Conservation (phyloP, 2,329 filamentous ascomycete genomes). For the Dendrostoma leiphaemia region DNA sequence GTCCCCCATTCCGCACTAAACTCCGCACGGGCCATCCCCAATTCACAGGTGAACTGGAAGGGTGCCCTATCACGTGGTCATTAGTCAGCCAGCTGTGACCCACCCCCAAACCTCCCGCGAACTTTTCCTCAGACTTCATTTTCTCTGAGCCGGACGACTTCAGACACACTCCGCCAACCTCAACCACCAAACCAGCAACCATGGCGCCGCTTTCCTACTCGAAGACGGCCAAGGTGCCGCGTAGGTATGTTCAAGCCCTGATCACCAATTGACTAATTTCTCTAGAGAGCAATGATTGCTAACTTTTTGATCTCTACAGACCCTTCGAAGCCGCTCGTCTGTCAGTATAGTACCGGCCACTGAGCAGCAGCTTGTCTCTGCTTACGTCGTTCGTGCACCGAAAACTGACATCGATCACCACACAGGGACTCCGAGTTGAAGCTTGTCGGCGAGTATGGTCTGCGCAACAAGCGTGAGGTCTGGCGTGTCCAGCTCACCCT, state of each 20-base stretch:
- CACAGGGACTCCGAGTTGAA: slow-evolving; percentile 98
- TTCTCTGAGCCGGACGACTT: background rate
- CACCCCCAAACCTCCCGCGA: slow-evolving; percentile 2
- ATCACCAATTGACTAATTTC: background rate
- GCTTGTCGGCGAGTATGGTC: slow-evolving; percentile 99
- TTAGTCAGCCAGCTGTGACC: background rate
- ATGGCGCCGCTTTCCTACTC: slow-evolving; percentile 72
- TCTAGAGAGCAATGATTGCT: background rate
- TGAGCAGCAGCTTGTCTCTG: slow-evolving; percentile 97
- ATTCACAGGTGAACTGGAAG: background rate
- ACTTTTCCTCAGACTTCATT: slow-evolving; percentile 1
- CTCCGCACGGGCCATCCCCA: background rate
- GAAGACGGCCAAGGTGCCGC: slow-evolving; percentile 98
- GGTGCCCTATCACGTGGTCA: slow-evolving; percentile 6
- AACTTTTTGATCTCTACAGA: slow-evolving; percentile 53
- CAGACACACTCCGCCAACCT: slow-evolving; percentile 2
- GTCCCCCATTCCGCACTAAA: background rate
- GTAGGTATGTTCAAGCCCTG: slow-evolving; percentile 22
- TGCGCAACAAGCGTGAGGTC: slow-evolving; percentile 99
- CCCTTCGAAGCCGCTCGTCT: slow-evolving; percentile 99
- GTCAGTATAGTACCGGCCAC: slow-evolving; percentile 94
- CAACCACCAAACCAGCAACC: slow-evolving; percentile 24
- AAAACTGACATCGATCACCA: slow-evolving; percentile 61
- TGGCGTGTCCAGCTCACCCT: slow-evolving; percentile 99
- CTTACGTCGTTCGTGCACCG: slow-evolving; percentile 82